Evolutionary conservation across 75 land plant species (phyloP).

Genomic region (Chamaecyparis obtusa): DNA sequence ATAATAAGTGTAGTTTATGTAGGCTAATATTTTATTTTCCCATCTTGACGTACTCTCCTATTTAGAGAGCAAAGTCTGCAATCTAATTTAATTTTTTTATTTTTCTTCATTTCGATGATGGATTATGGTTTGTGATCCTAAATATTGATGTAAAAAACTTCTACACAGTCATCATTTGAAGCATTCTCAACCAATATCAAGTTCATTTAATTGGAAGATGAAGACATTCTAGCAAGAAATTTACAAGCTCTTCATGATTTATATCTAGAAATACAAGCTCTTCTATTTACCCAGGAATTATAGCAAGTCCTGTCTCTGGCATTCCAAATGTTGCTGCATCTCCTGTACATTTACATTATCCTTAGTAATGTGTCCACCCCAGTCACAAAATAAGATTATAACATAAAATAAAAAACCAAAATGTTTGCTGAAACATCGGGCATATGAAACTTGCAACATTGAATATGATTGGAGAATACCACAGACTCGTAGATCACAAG

Average conservation of each 20-base stretch:
- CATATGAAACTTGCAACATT: not conserved
- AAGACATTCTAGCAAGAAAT: not conserved
- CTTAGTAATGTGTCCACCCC: not conserved
- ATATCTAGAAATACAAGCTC: not conserved
- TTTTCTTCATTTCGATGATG: no score
- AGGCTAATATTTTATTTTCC: no score
- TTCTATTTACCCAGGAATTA: constrained; percentile 87
- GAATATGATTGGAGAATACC: constrained; percentile 36
- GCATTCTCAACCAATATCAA: no score
- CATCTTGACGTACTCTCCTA: no score
- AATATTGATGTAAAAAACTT: no score
- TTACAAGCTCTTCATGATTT: no score
- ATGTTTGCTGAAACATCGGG: not conserved
- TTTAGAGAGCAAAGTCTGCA: no score
- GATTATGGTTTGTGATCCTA: no score
- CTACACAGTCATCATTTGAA: no score
- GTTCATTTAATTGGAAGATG: not conserved
- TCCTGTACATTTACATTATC: constrained; percentile 36
- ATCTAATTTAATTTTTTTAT: no score
- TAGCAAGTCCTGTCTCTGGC: constrained; percentile 98
- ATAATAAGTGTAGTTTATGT: no score
- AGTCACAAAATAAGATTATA: not conserved
- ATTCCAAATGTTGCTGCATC: constrained; percentile 74
- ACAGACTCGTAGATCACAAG: constrained; percentile 96
- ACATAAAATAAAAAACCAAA: not conserved